Evolutionary conservation across 2,329 filamentous ascomycete species (phyloP).

Genomic region (Ophiostoma pallidulum): DNA sequence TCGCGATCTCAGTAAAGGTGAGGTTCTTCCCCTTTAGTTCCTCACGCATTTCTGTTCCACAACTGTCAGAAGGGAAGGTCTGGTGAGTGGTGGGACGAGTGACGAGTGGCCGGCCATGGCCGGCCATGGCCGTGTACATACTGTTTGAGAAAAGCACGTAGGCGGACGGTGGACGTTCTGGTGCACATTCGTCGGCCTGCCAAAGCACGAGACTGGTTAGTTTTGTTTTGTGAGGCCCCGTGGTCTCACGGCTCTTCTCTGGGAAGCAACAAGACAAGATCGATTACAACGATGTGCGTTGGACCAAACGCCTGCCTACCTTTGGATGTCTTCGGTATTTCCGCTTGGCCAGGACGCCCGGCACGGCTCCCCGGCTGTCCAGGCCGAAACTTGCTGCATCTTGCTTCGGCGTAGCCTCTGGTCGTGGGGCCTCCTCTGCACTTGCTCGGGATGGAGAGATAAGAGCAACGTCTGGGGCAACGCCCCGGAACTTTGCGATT

Average conservation of each 20-base stretch:
- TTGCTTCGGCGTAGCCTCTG: constrained; percentile 28
- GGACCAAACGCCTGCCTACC: no score
- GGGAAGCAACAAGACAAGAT: no score
- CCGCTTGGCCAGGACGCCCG: constrained; percentile 46
- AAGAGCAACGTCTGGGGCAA: constrained; percentile 46
- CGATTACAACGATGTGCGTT: no score
- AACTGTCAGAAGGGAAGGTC: constrained; percentile 2
- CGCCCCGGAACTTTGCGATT: constrained; percentile 63
- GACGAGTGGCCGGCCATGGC: no score
- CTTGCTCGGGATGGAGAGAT: constrained; percentile 39
- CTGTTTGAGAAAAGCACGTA: constrained; percentile 83
- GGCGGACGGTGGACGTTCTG: constrained; percentile 69
- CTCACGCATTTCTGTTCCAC: constrained; percentile 57
- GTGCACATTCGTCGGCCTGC: constrained; percentile 68
- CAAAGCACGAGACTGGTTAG: no score
- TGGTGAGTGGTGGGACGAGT: no score
- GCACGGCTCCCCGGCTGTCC: constrained; percentile 36
- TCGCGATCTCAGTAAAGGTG: constrained; percentile 76
- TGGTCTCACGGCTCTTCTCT: no score
- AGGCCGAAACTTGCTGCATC: constrained; percentile 18
- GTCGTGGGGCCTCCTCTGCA: constrained; percentile 46
- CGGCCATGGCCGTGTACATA: no score
- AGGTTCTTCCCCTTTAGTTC: constrained; percentile 66
- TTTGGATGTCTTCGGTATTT: constrained; percentile 74
- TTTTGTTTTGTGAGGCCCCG: no score